Evolutionary conservation across 805 yeast species (phyloP).

Genomic region (Ogataea angusta): DNA sequence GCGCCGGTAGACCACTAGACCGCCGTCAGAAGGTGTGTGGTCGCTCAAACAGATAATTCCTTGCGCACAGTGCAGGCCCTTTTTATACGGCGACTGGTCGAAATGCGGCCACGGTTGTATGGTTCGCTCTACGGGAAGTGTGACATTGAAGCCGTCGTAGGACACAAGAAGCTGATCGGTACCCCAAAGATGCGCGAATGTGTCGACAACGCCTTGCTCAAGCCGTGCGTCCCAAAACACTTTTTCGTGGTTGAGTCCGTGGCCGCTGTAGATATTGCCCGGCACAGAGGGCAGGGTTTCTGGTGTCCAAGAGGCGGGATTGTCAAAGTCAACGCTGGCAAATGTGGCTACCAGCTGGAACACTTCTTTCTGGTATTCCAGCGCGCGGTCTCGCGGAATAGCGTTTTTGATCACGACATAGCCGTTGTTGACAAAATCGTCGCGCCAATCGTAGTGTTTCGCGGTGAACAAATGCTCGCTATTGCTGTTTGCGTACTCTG

Average conservation of each 20-base stretch:
- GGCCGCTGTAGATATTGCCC: constrained; percentile 14
- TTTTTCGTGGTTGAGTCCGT: constrained; percentile 30
- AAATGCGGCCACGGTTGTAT: constrained; percentile 30
- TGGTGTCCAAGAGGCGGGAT: constrained; percentile 28
- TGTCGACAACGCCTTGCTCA: constrained; percentile 27
- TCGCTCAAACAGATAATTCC: constrained; percentile 29
- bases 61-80: constrained; percentile 31
- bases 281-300: constrained; percentile 27
- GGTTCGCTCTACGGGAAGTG: constrained; percentile 20
- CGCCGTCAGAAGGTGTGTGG: constrained; percentile 29
- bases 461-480: neutral
- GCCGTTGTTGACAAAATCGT: constrained; percentile 28
- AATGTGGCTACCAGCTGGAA: constrained; percentile 24
- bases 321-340: constrained; percentile 22
- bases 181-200: constrained; percentile 30
- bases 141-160: constrained; percentile 31
- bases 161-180: constrained; percentile 32
- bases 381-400: constrained; percentile 24
- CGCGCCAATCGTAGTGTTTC: constrained; percentile 29
- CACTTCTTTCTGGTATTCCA: constrained; percentile 19
- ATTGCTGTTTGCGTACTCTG: neutral
- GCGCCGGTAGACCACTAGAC: constrained; percentile 29
- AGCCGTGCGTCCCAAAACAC: constrained; percentile 33
- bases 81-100: constrained; percentile 32
- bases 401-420: constrained; percentile 31